Evolutionary conservation across 768 basidiomycete genomes (phyloP).

Genomic region (Mycena polygramma): DNA sequence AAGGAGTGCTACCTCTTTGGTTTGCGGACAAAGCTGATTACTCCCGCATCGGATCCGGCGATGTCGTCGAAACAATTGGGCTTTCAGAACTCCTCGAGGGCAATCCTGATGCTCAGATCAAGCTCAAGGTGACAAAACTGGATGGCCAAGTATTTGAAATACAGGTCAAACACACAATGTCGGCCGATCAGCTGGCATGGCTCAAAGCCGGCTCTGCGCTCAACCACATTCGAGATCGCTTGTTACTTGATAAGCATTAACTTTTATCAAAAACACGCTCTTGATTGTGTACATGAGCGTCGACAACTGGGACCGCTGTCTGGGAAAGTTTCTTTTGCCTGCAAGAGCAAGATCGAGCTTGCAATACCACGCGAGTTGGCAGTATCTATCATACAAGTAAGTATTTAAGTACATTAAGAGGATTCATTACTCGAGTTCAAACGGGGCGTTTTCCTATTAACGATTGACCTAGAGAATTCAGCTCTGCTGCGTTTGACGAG

Average conservation of each 20-base stretch:
- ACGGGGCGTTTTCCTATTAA: slow-evolving; percentile 30
- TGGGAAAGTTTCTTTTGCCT: too few relatives aligned
- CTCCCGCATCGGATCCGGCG: slow-evolving; percentile 83
- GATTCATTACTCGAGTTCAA: slow-evolving; percentile 3
- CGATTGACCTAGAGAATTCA: slow-evolving; percentile 48
- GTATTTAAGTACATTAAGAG: slow-evolving; percentile 24
- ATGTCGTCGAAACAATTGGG: slow-evolving; percentile 87
- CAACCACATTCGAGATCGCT: slow-evolving; percentile 74
- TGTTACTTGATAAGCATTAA: too few relatives aligned
- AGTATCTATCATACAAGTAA: slow-evolving; percentile 34
- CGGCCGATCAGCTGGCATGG: slow-evolving; percentile 92
- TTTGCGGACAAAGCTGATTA: slow-evolving; percentile 91
- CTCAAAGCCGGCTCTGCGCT: slow-evolving; percentile 89
- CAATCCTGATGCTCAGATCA: slow-evolving; percentile 60
- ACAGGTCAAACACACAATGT: slow-evolving; percentile 89
- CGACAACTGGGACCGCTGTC: too few relatives aligned
- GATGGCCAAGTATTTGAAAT: slow-evolving; percentile 77
- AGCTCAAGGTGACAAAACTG: slow-evolving; percentile 75
- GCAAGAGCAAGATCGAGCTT: too few relatives aligned
- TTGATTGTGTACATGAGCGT: too few relatives aligned
- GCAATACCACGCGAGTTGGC: slow-evolving; percentile 59
- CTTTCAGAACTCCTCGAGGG: slow-evolving; percentile 74
- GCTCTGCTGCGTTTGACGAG: slow-evolving; percentile 41
- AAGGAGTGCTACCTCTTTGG: slow-evolving; percentile 97
- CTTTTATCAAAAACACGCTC: too few relatives aligned